Evolutionary conservation across 225 moss, liverwort and hornwort species (phyloP), one percentile per base, ranked within the genome.

Genomic region (Straminergon stramineum): DNA sequence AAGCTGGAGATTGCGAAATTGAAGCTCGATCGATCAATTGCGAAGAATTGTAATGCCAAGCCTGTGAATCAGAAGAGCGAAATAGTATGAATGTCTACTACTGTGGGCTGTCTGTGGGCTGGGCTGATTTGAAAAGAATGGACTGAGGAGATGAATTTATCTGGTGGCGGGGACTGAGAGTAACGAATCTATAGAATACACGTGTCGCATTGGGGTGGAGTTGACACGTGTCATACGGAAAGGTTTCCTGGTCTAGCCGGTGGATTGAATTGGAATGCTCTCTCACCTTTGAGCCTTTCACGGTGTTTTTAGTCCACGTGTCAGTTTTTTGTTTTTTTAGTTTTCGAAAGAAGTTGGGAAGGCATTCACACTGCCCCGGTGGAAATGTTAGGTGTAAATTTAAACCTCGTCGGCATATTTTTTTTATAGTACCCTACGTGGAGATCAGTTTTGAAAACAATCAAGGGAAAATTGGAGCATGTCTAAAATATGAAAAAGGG

Each of bases 121-220:
- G 11, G 3, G 2, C 39, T 79, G 17, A 7, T 22, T 20, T 31
- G 31, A 0, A 0, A 5, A 27, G 13, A 13, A 7, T 0, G 7
- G 6, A 7, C 39, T 57, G 12, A 39, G 27, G 27, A 28, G 17
- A 8, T 39, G 39, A 26, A 57, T 57, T 79, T 79, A 57, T 57
- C 7, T 57, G 26, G 17, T 27, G 58, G 28, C 39, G 27, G 18
- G 17, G 27, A 18, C 16, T 27, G 12, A n/a, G 27, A n/a, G 3
- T 34, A 26, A 10, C 17, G 55, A 79, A 27, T n/a, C 7, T 57
- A 2, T 28, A 12, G n/a, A 58, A 7, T 18, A 80, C 58, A 58
- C 39, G 39, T 58, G 39, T 80, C 10, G 12, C 58, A 80, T 28
- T 18, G 12, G 11, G 39, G 39, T 34, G 18, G 24, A 7, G 18